Evolutionary conservation across 768 basidiomycete species (phyloP), one percentile per base, ranked within the genome.

Genomic region (Arthromyces matolae): DNA sequence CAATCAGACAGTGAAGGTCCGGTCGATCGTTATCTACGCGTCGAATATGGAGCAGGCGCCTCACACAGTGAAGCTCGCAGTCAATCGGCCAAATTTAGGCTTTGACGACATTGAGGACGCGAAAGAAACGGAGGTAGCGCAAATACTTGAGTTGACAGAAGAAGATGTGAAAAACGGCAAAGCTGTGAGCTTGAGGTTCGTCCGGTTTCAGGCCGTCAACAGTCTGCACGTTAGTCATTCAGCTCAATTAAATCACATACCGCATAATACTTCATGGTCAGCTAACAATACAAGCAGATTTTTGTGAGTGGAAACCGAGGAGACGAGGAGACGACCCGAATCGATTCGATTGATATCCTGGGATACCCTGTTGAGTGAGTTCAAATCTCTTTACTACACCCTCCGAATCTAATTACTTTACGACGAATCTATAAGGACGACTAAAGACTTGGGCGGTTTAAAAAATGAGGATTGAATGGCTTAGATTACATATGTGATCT

Each of bases 271-370:
- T 16, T 9, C 13, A 35, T 31, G 19, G 23, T 16, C 38, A 33
- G 32, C 39, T 25, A 39, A 31, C 14, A 33, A 33, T 8, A 41
- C 7, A 10, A 33, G 10, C 49, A 88, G 84, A 76, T 89, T 32
- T 89, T 89, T 56, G 77, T 89, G 32, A 72, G 67, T 28, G 79
- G 79, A 5, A 87, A 87, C 53, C 81, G 86, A 48, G 83, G 77
- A 0, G 78, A 57, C 28, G 76, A 73, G 29, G 84, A 88, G 5
- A 71, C 77, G 57, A 86, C 86, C 4, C 71, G 82, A 16, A 81
- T 89, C 50, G 82, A 89, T 57, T 74, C 65, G 22, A 65, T 89
- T 37, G 86, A 89, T 57, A 60, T 88, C 10, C 68, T 83, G 18
- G 87, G 88, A 9, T 57, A 74, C 13, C 69, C 79, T 5, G 69